A percentile compares a stretch with the other conserved stretches of the same genome.
These are phyloP conservation scores for Hysterangium stoloniferum DNA, from an alignment of 768 basidiomycete species.

Conservation along the genomic window DNA sequence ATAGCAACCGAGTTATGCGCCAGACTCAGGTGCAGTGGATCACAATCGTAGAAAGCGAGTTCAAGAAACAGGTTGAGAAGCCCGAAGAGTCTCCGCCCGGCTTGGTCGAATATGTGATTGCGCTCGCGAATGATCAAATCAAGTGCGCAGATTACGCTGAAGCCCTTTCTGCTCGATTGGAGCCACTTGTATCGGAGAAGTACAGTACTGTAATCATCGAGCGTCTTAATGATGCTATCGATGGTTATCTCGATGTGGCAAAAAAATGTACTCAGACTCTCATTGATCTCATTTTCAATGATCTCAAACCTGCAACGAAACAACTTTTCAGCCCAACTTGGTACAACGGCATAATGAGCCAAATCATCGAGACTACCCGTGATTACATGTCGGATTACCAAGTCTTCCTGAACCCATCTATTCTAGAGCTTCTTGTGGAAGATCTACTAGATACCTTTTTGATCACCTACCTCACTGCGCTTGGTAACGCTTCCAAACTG, in stretches of 20 bases:
- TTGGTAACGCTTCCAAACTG: constrained; percentile 78
- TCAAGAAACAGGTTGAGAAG: constrained; percentile 81
- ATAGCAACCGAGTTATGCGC: constrained; percentile 85
- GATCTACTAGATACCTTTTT: constrained; percentile 89
- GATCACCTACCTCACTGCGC: constrained; percentile 80
- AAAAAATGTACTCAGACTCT: constrained; percentile 95
- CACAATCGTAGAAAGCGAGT: constrained; percentile 73
- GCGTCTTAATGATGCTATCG: constrained; percentile 90
- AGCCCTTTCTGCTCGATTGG: constrained; percentile 73
- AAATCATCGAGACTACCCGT: constrained; percentile 90
- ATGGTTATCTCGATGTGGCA: constrained; percentile 96
- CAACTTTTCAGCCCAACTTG: constrained; percentile 74
- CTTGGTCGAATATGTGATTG: constrained; percentile 92
- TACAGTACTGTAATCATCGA: constrained; percentile 79
- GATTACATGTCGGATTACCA: constrained; percentile 98
- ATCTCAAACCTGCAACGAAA: constrained; percentile 82
- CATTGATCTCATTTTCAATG: constrained; percentile 92
- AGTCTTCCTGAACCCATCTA: constrained; percentile 78
- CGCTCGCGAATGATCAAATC: constrained; percentile 95
- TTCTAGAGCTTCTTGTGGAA: constrained; percentile 88
- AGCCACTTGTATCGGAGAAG: constrained; percentile 89
- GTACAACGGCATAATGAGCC: constrained; percentile 85
- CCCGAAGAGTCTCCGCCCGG: constrained; percentile 84
- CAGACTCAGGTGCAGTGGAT: constrained; percentile 84
- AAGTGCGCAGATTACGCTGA: constrained; percentile 94